Evolutionary conservation across 306 rosid genomes (phyloP).

Genomic region (Quercus rubra): DNA sequence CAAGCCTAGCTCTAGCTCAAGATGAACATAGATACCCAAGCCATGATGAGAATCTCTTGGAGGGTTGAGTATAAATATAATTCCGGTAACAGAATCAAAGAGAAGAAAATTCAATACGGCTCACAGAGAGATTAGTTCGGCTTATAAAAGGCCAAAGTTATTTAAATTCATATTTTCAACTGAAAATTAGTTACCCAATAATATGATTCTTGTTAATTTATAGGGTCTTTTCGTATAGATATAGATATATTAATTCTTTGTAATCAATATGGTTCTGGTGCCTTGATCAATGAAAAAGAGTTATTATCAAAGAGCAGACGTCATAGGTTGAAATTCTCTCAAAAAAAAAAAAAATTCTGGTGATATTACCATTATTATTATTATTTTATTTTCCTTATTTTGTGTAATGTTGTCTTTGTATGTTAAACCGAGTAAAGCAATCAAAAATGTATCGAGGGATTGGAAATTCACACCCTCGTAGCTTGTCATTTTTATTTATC

Average conservation of each 20-base stretch:
- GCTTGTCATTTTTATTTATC: neutral
- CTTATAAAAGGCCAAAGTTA: slow-evolving; percentile 31
- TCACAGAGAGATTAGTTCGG: slow-evolving; percentile 47
- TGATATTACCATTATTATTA: slow-evolving; percentile 2
- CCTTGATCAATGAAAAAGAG: neutral
- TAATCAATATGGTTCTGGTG: slow-evolving; percentile 34
- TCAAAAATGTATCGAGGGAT: neutral
- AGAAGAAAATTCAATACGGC: slow-evolving; percentile 45
- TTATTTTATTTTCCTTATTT: slow-evolving; percentile 1
- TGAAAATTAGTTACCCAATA: slow-evolving; percentile 54
- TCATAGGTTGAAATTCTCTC: accelerated
- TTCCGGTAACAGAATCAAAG: slow-evolving; percentile 30
- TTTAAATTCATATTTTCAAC: slow-evolving; percentile 36
- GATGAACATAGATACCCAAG: slow-evolving; percentile 36
- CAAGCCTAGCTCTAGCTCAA: slow-evolving; percentile 25
- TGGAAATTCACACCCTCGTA: neutral
- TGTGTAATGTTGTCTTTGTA: neutral
- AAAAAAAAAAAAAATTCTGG: neutral
- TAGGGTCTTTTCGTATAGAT: slow-evolving; percentile 44
- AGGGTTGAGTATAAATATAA: slow-evolving; percentile 24
- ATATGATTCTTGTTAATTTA: slow-evolving; percentile 52
- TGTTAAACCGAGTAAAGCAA: neutral
- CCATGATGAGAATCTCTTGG: slow-evolving; percentile 18
- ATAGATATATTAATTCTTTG: slow-evolving; percentile 43
- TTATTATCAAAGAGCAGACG: accelerated